These are phyloP conservation scores for Nakazawaea ernobii DNA, from an alignment of 805 yeast genomes.

Conservation along the genomic window DNA sequence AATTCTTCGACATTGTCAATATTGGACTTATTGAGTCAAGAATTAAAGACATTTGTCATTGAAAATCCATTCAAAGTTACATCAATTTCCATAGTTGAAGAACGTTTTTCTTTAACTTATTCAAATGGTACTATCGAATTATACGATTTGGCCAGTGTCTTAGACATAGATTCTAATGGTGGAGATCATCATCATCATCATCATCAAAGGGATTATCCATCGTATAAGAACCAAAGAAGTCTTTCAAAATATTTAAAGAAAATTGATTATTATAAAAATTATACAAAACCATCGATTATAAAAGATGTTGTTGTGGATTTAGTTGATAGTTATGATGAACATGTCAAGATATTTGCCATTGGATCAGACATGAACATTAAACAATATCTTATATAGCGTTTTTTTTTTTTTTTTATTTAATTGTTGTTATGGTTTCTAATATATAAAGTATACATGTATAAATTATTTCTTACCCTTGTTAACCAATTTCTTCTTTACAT, in stretches of 20 bases:
- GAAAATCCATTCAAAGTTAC: background rate
- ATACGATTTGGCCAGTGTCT: background rate
- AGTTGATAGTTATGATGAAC: background rate
- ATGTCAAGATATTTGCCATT: background rate
- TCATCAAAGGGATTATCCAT: background rate
- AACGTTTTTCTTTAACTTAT: conserved; percentile 1
- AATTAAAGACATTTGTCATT: background rate
- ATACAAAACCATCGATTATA: background rate
- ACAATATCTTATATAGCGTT: background rate
- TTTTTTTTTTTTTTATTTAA: too few species aligned
- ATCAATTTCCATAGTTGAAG: background rate
- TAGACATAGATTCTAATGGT: too few species aligned
- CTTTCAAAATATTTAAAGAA: background rate
- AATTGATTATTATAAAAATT: conserved; percentile 1
- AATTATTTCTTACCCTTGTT: conserved; percentile 36
- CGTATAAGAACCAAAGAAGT: background rate
- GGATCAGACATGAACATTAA: background rate
- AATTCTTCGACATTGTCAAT: conserved; percentile 1
- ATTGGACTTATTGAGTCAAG: background rate
- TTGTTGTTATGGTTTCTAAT: background rate
- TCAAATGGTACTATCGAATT: conserved; percentile 6
- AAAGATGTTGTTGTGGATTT: conserved; percentile 3
- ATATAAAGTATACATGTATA: background rate
- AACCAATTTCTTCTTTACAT: conserved; percentile 69
- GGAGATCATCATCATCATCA: background rate